Base-by-base conservation (phyloP, 768 basidiomycete species). In the Hydnomerulius pinastri region DNA sequence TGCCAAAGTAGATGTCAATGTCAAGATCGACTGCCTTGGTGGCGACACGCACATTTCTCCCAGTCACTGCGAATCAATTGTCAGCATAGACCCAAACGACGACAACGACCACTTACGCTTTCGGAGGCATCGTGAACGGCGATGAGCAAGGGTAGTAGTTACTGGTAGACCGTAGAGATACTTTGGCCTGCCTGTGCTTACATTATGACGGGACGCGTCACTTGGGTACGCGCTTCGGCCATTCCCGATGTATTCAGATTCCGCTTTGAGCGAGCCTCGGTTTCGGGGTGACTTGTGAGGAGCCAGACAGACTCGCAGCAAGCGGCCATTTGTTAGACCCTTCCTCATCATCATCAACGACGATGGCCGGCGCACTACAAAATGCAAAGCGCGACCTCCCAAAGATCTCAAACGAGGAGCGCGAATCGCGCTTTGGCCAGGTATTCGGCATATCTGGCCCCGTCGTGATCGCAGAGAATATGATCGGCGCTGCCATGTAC, bases 401-500 rank as follows among this genome's bases (percentile, higher is more conserved):
- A 63, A 96, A 89, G 80, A 84, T 98, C 69, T 76, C 79, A 50
- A 87, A 98, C 80, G 95, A 96, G 71, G 90, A 96, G 56, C 79
- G 80, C 41, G 95, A 97, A 73, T 87, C 86, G 55, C 79, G 79
- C 57, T 92, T 91, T 60, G 94, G 92, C 50, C 82, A 86, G 60
- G 93, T 96, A 7, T 93, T 82, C 68, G 95, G 95, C 54, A 97
- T 99, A 33, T 99, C 97, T 32, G 97, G 97, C 36, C 97, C 97
- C 43, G 96, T 98, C 76, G 96, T 99, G 63, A 86, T 98, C 66
- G 95, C 94, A 55, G 67, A 87, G 78, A 94, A 95, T 74, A 98
- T 96, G 94, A 79, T 79, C 50, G 94, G 93, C 35, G 90, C 88
- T 51, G 96, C 94, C 59, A 93, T 98, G 97, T 92, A 96, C 72